Evolutionary conservation across 345 rosid genomes (phyloP), one percentile per base, ranked within the genome.

Genomic region (Acer campestre): DNA sequence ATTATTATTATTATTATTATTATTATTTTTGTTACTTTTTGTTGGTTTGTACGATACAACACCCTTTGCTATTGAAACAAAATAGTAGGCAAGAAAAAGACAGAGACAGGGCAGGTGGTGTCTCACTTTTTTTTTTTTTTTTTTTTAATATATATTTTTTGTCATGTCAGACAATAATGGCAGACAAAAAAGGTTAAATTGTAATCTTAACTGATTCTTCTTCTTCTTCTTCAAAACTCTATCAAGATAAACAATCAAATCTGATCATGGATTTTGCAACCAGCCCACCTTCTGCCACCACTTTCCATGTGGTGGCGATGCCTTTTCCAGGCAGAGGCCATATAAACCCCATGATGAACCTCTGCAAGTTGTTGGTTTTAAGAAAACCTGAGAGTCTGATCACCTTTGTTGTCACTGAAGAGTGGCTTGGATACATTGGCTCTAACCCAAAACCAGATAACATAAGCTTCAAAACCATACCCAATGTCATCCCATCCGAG

Each of bases 311-410:
- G 63, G 80, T 85, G 18, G 88, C 86, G 25, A 73, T 85, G 76
- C 88, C 88, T 69, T 85, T 63, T 73, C 88, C 85, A 1, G 84
- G 81, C 6, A 81, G 88, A 58, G 85, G 84, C 74, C 84, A 85
- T 49, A 58, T 85, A 75, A 85, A 85, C 66, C 85, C 84, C 62
- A 82, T 85, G 88, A 82, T 80, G 88, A 82, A 80, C 75, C 55
- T 85, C 74, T 82, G 85, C 85, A 82, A 77, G 74, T n/a, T 77
- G 29, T 48, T 85, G 23, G 22, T 58, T 38, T 85, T 84, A 22
- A 78, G 42, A 27, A 61, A 59, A 42, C 79, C 67, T 13, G 74
- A 78, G 49, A 44, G 80, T 35, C 64, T 85, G 48, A 66, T 82
- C 35, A 67, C 85, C 6, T 73, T 78, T 38, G 85, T 78, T 27